A percentile compares a stretch with the other conserved stretches of the same genome.
Conservation (phyloP, 192 early-diverging fungal genomes). For the Backusella morwellensis region DNA sequence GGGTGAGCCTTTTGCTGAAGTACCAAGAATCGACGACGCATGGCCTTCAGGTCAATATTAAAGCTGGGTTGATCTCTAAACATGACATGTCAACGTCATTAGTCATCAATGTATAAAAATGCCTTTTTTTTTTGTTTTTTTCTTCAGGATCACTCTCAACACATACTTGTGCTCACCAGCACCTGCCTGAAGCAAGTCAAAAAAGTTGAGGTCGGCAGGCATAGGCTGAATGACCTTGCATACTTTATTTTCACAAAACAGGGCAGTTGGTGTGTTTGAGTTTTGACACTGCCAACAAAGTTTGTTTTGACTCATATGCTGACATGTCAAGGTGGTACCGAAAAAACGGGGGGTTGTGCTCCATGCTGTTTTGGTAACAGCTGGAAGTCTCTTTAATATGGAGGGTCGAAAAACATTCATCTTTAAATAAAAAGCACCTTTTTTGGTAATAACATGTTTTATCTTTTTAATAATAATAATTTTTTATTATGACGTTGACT, state of each 20-base stretch:
- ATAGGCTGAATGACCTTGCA: constrained; percentile 61
- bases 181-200: constrained; percentile 51
- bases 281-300: constrained; percentile 67
- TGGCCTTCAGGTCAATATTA: constrained; percentile 58
- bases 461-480: background rate
- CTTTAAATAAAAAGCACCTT: background rate
- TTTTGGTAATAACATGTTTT: background rate
- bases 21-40: constrained; percentile 66
- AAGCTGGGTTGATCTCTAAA: constrained; percentile 50
- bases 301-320: constrained; percentile 16
- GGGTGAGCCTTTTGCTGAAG: constrained; percentile 87
- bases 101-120: background rate
- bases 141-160: background rate
- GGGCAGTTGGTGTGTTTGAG: constrained; percentile 33
- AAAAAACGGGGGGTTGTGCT: background rate
- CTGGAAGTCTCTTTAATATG: background rate
- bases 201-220: constrained; percentile 51
- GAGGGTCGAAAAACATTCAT: background rate
- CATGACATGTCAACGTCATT: background rate
- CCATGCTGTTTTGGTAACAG: background rate
- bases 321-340: background rate
- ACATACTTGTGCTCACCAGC: constrained; percentile 23
- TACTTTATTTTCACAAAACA: constrained; percentile 58
- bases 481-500: background rate
- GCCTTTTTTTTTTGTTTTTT: background rate